Evolutionary conservation across 257 asterid species (phyloP), one percentile per base, ranked within the genome.

Genomic region (Forsythia suspensa): DNA sequence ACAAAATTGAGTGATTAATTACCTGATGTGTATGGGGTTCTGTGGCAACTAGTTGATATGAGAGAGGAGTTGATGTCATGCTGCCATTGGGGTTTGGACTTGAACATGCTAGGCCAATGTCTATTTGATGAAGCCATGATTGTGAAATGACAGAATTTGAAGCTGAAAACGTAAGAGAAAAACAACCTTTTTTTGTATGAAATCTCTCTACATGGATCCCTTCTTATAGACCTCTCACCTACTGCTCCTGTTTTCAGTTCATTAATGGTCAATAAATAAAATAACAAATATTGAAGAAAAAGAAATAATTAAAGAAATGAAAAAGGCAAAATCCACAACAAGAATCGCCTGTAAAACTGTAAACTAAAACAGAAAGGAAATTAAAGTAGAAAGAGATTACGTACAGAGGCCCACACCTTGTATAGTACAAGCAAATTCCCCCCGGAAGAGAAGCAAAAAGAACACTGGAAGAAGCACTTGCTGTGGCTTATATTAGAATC

Each of bases 101-200:
- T 88, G 89, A 86, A 88, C 89, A 89, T 80, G 82, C 93, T 89
- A 13, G 93, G 93, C 93, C 93, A 89, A 88, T 89, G 90, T 83
- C 77, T 85, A 78, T 87, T 89, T 65, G 89, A 85, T 12, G 91
- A 89, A 75, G 84, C 85, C 93, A 89, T 89, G 74, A 72, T 29
- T 24, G 41, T 36, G 66, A 43, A 57, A 51, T 12, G 40, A 74
- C 65, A 43, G 29, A 43, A 59, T 6, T 39, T 18, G 51, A 74
- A 55, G 78, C 78, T 29, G 77, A 40, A 44, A 57, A 38, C 39
- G 38, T 66, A 74, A 6, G 70, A 52, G 65, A 55, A 52, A 39
- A 37, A 59, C 55, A 65, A 72, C n/a, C 51, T 43, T 43, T 29
- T 79, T 79, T 65, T 55, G 39, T 18, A 51, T 69, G 44, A 39